Conservation (phyloP, 1,284 basidiomycete species). For the Boletus hoseneyae region DNA sequence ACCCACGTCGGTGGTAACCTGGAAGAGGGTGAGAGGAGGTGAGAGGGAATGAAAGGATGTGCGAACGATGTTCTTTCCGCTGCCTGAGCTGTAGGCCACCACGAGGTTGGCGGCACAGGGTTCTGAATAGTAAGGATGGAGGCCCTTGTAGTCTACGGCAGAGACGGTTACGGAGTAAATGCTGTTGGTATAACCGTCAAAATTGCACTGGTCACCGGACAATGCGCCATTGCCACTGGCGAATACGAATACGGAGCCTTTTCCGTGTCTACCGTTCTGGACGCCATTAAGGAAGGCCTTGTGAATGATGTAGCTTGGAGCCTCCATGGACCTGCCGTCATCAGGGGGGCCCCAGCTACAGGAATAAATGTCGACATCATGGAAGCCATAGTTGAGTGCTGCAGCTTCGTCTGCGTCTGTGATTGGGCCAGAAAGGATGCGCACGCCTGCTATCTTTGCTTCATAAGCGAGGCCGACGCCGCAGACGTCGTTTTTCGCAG, state of each 20-base stretch:
- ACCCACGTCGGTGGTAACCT: constrained; percentile 95
- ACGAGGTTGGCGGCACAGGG: constrained; percentile 96
- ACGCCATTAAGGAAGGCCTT: constrained; percentile 96
- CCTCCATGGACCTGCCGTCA: constrained; percentile 94
- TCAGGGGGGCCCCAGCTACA: constrained; percentile 99
- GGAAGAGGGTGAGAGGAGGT: constrained; percentile 19
- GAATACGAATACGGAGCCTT: constrained; percentile 95
- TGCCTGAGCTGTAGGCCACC: constrained; percentile 96
- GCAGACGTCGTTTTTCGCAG: constrained; percentile 92
- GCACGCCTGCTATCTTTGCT: constrained; percentile 89
- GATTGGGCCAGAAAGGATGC: constrained; percentile 96
- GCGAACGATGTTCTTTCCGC: constrained; percentile 87
- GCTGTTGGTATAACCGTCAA: constrained; percentile 98
- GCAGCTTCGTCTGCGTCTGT: constrained; percentile 98
- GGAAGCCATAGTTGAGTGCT: constrained; percentile 91
- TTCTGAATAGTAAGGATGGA: constrained; percentile 97
- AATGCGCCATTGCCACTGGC: constrained; percentile 96
- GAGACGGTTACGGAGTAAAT: constrained; percentile 97
- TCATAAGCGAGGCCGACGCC: constrained; percentile 94
- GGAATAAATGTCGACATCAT: constrained; percentile 88
- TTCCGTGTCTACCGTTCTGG: constrained; percentile 86
- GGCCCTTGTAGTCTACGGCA: constrained; percentile 87
- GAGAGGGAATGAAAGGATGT: constrained; percentile 5
- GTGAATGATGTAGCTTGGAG: constrained; percentile 86
- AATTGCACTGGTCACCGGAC: constrained; percentile 96